Evolutionary conservation across 140 eudicot genomes (phyloP).

Genomic region (Flaveria floridana): DNA sequence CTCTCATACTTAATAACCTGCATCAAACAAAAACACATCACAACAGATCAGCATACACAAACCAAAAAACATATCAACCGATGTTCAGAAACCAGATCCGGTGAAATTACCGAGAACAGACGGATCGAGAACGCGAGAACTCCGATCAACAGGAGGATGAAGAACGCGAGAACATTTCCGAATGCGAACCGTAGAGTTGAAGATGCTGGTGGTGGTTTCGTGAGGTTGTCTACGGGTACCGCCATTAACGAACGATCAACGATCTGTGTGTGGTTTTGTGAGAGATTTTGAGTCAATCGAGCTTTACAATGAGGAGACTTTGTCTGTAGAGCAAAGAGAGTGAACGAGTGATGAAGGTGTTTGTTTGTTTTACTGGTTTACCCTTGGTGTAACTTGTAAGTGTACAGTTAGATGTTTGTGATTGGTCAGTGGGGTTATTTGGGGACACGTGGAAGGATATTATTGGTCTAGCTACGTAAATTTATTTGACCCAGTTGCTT

Average conservation of each 20-base stretch:
- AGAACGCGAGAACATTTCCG: constrained; percentile 77
- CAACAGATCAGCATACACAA: constrained; percentile 5
- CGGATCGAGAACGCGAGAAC: constrained; percentile 99
- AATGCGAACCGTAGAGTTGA: constrained; percentile 68
- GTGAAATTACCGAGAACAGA: constrained; percentile 61
- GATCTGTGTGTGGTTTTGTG: constrained; percentile 29
- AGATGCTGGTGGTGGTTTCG: constrained; percentile 38
- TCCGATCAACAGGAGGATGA: constrained; percentile 83
- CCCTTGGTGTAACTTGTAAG: constrained; percentile 12
- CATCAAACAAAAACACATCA: constrained; percentile 9
- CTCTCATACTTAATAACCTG: constrained; percentile 98
- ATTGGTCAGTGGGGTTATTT: background rate
- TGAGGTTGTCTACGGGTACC: constrained; percentile 45
- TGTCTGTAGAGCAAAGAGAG: constrained; percentile 4
- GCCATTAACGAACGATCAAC: constrained; percentile 62
- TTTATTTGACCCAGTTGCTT: background rate
- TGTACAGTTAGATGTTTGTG: constrained; percentile 22
- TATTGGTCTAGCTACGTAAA: constrained; percentile 36
- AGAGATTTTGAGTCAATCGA: constrained; percentile 26
- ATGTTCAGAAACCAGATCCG: constrained; percentile 23
- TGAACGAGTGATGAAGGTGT: background rate
- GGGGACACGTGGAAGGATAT: constrained; percentile 25
- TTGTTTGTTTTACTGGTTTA: constrained; percentile 21
- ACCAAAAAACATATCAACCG: background rate
- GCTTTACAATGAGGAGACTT: constrained; percentile 47